Evolutionary conservation across 1,284 basidiomycete species (phyloP), one percentile per base, ranked within the genome.

Genomic region (Ustilago tritici): DNA sequence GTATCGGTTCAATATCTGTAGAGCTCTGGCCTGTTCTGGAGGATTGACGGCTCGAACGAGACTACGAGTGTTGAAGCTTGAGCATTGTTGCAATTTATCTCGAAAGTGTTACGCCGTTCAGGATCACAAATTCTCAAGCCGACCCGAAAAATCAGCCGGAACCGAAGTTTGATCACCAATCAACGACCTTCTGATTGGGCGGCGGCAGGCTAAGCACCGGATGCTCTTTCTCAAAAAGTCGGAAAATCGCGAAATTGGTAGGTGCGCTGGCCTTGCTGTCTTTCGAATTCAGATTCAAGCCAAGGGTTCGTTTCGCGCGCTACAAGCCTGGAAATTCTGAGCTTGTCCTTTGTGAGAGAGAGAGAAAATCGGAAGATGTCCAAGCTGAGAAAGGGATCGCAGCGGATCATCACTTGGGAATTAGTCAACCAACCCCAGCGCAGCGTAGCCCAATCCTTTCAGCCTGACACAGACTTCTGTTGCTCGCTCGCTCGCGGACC

Each of bases 121-220:
- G 3, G 23, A 10, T 23, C 53, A 36, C 53, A 23, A 17, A 41
- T 28, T 28, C 23, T 28, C 23, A 28, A 28, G 23, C 23, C 3
- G 23, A 28, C 23, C 8, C 3, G n/a, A n/a, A 19, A 55, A 56
- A 19, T 32, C 10, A 28, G 12, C 23, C 71, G 66, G 71, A 65
- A 41, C 71, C 65, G 65, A 73, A 55, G 19, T 10, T 32, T 17
- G 23, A 47, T 15, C 56, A 50, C 54, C 53, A 73, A 73, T 68
- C 70, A 59, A 46, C 70, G 31, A 59, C 36, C 14, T 58, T 56
- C 61, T 73, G 70, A 73, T 73, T 73, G 70, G 70, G 65, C 65
- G 40, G 28, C 47, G 34, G 15, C 43, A 41, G 14, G 11, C 34
- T 31, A 23, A 41, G 34, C 28, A 40, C 2, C 2, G 15, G 38